phyloP scores from a whole-genome alignment of 352 stramenopile species.

The Labyrinthula sp. region DNA sequence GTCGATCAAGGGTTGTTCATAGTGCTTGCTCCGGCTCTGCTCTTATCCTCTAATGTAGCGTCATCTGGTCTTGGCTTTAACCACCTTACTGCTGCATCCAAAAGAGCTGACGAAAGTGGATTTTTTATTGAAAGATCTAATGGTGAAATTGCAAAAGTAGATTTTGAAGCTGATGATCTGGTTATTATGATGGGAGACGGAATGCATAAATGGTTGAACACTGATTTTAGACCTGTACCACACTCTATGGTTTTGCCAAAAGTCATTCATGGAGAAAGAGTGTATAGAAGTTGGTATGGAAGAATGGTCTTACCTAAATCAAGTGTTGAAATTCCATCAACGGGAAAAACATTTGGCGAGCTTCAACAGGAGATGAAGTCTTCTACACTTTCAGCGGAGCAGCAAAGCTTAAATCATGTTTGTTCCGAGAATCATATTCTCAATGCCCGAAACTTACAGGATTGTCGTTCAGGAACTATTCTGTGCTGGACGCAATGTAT shows the following conservation, averaged over 20 bases:
- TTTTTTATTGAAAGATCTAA: constrained; percentile 38
- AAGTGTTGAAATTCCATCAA: constrained; percentile 32
- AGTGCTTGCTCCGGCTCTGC: constrained; percentile 39
- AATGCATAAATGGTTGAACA: constrained; percentile 39
- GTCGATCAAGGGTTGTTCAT: constrained; percentile 45
- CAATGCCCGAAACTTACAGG: no score
- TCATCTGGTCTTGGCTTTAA: no score
- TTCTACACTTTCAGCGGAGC: no score
- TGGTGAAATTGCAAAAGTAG: constrained; percentile 30
- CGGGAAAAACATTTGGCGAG: constrained; percentile 36
- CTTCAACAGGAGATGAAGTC: constrained; percentile 36
- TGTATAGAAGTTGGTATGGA: constrained; percentile 43
- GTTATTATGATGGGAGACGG: constrained; percentile 47
- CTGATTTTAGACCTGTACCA: constrained; percentile 33
- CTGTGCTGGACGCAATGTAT: constrained; percentile 29
- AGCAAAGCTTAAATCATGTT: no score
- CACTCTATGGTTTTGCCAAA: constrained; percentile 37
- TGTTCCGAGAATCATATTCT: no score
- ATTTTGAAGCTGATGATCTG: constrained; percentile 42
- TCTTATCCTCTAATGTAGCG: no score
- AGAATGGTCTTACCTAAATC: constrained; percentile 42
- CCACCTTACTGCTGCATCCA: no score
- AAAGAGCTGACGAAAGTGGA: constrained; percentile 4
- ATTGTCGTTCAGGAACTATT: no score
- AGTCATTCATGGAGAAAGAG: not conserved